Conservation (phyloP, 2,329 filamentous ascomycete genomes). For the Dothidotthia symphoricarpi region DNA sequence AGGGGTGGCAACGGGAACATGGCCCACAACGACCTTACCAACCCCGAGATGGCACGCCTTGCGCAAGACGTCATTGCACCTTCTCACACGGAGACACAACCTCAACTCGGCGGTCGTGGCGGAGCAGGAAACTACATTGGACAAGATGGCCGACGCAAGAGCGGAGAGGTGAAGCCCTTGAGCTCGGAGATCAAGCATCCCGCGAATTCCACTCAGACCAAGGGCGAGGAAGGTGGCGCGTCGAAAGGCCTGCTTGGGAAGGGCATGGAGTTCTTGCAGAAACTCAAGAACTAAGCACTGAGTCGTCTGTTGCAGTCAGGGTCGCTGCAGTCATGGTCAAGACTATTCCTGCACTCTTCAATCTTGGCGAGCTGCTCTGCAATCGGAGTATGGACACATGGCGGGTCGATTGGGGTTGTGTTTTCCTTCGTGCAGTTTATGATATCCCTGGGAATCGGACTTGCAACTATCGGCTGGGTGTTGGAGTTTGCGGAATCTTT, state of each 20-base stretch:
- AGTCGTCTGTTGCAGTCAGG: background rate
- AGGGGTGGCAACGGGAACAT: constrained; percentile 89
- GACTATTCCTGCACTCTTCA: no score
- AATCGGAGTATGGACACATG: no score
- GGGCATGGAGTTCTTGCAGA: constrained; percentile 53
- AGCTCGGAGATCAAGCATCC: constrained; percentile 14
- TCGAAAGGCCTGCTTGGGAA: constrained; percentile 50
- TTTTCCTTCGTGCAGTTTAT: no score
- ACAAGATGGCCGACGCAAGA: constrained; percentile 43
- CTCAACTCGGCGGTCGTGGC: constrained; percentile 60
- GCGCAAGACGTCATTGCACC: constrained; percentile 76
- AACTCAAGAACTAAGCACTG: constrained; percentile 42
- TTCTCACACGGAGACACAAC: constrained; percentile 42
- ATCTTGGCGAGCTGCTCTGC: no score
- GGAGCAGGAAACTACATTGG: constrained; percentile 66
- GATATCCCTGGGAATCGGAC: no score
- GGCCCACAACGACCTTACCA: constrained; percentile 69
- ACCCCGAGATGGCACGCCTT: constrained; percentile 66
- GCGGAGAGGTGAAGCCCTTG: constrained; percentile 33
- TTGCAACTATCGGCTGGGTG: no score
- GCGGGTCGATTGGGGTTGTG: no score
- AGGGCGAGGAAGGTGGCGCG: constrained; percentile 2
- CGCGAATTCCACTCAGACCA: constrained; percentile 1
- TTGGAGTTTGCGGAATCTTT: no score
- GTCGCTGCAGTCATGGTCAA: no score